phyloP scores from a whole-genome alignment of 1,284 basidiomycete genomes.

The Ustilago trichophora region DNA sequence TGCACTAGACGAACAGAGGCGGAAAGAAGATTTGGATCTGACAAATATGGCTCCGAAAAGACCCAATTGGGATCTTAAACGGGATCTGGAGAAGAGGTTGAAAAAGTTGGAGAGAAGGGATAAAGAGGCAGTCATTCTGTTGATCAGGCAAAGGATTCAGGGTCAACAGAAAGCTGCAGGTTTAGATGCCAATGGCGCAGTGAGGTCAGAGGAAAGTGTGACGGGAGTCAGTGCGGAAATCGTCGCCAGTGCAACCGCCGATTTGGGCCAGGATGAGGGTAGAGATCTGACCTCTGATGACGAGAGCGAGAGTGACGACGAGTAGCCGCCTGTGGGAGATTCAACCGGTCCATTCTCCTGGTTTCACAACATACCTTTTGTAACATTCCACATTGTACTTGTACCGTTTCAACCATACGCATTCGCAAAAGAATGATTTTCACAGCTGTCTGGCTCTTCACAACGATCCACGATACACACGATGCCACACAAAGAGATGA shows the following conservation, averaged over 20 bases:
- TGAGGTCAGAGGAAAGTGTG: slow-evolving; percentile 12
- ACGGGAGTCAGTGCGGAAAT: slow-evolving; percentile 32
- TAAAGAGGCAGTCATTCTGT: slow-evolving; percentile 87
- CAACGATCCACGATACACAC: too few relatives aligned
- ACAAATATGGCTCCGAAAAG: slow-evolving; percentile 96
- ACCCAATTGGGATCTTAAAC: slow-evolving; percentile 95
- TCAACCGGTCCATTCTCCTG: too few relatives aligned
- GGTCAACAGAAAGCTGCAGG: slow-evolving; percentile 33
- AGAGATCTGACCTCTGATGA: slow-evolving; percentile 2
- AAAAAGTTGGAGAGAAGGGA: slow-evolving; percentile 87
- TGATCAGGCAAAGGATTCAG: slow-evolving; percentile 72
- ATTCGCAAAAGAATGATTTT: too few relatives aligned
- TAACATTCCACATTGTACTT: slow-evolving; percentile 11
- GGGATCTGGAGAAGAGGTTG: slow-evolving; percentile 89
- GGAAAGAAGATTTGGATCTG: slow-evolving; percentile 88
- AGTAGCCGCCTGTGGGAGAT: too few relatives aligned
- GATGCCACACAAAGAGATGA: not conserved
- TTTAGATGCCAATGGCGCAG: slow-evolving; percentile 10
- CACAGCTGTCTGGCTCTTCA: too few relatives aligned
- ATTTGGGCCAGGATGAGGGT: slow-evolving; percentile 1
- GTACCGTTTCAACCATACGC: slow-evolving; percentile 7
- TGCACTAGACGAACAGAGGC: slow-evolving; percentile 81
- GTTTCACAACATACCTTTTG: too few relatives aligned
- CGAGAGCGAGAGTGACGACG: slow-evolving; percentile 9
- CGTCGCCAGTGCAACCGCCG: slow-evolving; percentile 30